phyloP scores from a whole-genome alignment of 768 basidiomycete genomes.

The Lentinus tigrinus region DNA sequence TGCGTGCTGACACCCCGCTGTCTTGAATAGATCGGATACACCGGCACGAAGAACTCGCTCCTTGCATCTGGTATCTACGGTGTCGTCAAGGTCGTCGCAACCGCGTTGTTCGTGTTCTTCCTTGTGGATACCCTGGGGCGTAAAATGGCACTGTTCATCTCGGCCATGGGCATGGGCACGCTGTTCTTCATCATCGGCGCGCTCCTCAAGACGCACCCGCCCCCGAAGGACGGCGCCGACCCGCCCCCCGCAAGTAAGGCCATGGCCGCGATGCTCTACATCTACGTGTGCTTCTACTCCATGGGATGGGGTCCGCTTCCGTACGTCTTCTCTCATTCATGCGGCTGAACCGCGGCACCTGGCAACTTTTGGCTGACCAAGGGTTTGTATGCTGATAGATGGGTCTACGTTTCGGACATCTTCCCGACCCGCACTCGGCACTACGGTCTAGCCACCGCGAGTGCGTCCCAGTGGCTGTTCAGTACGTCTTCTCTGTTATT shows the following conservation, averaged over 20 bases:
- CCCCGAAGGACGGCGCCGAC: slow-evolving; percentile 31
- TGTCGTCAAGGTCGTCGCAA: slow-evolving; percentile 67
- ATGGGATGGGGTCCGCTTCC: slow-evolving; percentile 83
- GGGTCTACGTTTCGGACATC: slow-evolving; percentile 71
- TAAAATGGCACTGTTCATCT: slow-evolving; percentile 67
- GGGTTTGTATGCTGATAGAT: slow-evolving; percentile 6
- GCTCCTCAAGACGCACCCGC: slow-evolving; percentile 76
- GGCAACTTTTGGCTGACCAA: not conserved
- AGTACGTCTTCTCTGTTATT: slow-evolving; percentile 41
- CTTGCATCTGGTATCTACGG: slow-evolving; percentile 73
- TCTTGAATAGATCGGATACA: slow-evolving; percentile 58
- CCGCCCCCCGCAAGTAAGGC: slow-evolving; percentile 57
- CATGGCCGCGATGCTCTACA: slow-evolving; percentile 86
- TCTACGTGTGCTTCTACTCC: slow-evolving; percentile 86
- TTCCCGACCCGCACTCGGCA: slow-evolving; percentile 84
- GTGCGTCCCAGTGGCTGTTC: slow-evolving; percentile 81
- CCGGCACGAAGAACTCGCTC: slow-evolving; percentile 54
- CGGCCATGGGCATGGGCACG: slow-evolving; percentile 75
- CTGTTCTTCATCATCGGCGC: slow-evolving; percentile 85
- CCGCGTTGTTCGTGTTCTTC: slow-evolving; percentile 63
- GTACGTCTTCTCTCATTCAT: slow-evolving; percentile 40
- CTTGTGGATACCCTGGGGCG: slow-evolving; percentile 69
- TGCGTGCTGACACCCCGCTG: slow-evolving; percentile 1
- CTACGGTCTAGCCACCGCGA: slow-evolving; percentile 74
- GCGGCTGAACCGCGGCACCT: not conserved